Evolutionary conservation across 257 asterid genomes (phyloP).

Genomic region (Solanum tarapatanum): DNA sequence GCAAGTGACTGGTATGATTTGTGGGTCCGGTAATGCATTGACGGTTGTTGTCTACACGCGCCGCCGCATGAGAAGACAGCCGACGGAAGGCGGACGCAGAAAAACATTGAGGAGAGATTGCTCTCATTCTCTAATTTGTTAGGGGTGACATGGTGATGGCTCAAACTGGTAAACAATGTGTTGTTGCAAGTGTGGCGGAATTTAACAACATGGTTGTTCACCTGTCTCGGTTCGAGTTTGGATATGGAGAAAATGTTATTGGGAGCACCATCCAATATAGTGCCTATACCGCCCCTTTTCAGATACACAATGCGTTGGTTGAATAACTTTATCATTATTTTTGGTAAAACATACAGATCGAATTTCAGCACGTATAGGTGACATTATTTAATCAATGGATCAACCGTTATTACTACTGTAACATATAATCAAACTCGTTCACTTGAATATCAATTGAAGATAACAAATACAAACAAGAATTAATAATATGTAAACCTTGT

Average conservation of each 20-base stretch:
- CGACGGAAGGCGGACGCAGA: background rate
- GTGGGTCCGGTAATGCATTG: background rate
- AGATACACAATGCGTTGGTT: background rate
- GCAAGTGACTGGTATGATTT: background rate
- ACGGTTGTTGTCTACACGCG: background rate
- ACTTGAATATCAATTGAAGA: background rate
- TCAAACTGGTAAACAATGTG: background rate
- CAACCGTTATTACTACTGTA: background rate
- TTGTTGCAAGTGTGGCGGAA: background rate
- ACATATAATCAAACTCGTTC: background rate
- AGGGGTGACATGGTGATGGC: background rate
- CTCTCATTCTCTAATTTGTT: background rate
- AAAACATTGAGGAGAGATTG: background rate
- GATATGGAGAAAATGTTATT: too few species aligned
- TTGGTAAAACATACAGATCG: background rate
- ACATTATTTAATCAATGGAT: background rate
- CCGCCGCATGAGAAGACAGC: background rate
- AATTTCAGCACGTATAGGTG: background rate
- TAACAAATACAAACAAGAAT: background rate
- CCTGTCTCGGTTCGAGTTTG: too few species aligned
- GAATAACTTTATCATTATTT: background rate
- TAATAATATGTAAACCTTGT: too few species aligned
- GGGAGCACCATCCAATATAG: accelerated
- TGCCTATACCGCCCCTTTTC: too few species aligned
- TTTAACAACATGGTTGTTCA: too few species aligned